phyloP scores from a whole-genome alignment of 768 basidiomycete species.

The Auricularia cornea region DNA sequence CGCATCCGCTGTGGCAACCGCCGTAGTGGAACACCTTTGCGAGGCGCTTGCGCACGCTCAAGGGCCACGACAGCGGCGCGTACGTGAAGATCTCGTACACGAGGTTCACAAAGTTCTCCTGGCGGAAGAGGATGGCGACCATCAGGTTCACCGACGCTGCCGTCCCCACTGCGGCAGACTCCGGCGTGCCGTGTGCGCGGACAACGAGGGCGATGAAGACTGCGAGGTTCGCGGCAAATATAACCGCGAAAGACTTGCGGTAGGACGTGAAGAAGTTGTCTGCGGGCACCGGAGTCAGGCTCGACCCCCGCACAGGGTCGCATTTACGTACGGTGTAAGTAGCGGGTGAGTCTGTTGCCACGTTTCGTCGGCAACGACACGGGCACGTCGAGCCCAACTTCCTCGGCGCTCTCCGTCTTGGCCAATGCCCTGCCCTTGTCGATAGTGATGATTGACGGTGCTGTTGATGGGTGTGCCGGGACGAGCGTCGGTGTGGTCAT shows the following conservation, averaged over 20 bases:
- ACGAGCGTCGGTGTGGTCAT: too few relatives aligned
- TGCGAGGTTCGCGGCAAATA: neutral
- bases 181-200: neutral
- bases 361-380: neutral
- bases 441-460: too few relatives aligned
- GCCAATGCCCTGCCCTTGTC: too few relatives aligned
- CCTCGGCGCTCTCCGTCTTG: too few relatives aligned
- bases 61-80: neutral
- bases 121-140: slow-evolving; percentile 1
- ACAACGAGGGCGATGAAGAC: neutral
- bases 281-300: too few relatives aligned
- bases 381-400: too few relatives aligned
- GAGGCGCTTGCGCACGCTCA: neutral
- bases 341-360: neutral
- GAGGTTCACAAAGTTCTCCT: slow-evolving; percentile 2
- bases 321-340: neutral
- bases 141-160: neutral
- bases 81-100: slow-evolving; percentile 1
- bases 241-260: neutral
- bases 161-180: neutral
- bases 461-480: too few relatives aligned
- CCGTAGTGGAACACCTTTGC: slow-evolving; percentile 2
- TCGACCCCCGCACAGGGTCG: too few relatives aligned
- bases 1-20: slow-evolving; percentile 3
- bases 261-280: neutral